These are phyloP conservation scores for Ceraceosorus bombacis DNA, from an alignment of 1,284 basidiomycete genomes.

Conservation along the genomic window DNA sequence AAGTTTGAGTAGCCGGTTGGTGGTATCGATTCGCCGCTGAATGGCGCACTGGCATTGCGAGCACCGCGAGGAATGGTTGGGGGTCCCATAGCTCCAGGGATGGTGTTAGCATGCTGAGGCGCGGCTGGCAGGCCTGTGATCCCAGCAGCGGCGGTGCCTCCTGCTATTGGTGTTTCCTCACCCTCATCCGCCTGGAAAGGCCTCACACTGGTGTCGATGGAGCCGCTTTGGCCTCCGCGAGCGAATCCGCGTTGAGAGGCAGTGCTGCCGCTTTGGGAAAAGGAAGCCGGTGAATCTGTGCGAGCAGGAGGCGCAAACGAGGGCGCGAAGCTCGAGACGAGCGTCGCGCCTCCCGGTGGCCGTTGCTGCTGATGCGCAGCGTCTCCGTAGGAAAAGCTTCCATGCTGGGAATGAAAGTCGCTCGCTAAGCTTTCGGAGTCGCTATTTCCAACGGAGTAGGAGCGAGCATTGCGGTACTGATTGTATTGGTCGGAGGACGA, in stretches of 20 bases:
- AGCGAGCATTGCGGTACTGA: conserved; percentile 14
- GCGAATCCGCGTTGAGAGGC: conserved; percentile 15
- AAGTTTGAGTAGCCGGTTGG: not conserved
- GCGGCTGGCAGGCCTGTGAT: not conserved
- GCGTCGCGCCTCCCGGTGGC: conserved; percentile 18
- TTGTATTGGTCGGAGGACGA: conserved; percentile 17
- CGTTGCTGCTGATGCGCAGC: not conserved
- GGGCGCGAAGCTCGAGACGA: conserved; percentile 6
- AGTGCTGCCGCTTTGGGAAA: conserved; percentile 7
- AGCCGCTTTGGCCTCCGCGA: conserved; percentile 14
- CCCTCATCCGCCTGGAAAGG: conserved; percentile 26
- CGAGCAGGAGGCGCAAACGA: conserved; percentile 16
- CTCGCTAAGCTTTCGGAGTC: conserved; percentile 4
- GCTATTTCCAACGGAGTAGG: conserved; percentile 10
- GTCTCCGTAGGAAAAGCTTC: conserved; percentile 8
- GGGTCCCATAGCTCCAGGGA: not conserved
- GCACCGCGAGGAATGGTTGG: not conserved
- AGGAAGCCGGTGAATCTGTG: conserved; percentile 26
- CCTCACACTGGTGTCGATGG: conserved; percentile 22
- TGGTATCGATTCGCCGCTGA: not conserved
- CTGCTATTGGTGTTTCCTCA: conserved; percentile 30
- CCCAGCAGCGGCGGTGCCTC: not conserved
- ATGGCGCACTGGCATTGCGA: not conserved
- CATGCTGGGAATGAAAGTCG: conserved; percentile 19
- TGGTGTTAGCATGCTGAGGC: not conserved